Evolutionary conservation across 331 rosid species (phyloP).

Genomic region (Quercus lobata): DNA sequence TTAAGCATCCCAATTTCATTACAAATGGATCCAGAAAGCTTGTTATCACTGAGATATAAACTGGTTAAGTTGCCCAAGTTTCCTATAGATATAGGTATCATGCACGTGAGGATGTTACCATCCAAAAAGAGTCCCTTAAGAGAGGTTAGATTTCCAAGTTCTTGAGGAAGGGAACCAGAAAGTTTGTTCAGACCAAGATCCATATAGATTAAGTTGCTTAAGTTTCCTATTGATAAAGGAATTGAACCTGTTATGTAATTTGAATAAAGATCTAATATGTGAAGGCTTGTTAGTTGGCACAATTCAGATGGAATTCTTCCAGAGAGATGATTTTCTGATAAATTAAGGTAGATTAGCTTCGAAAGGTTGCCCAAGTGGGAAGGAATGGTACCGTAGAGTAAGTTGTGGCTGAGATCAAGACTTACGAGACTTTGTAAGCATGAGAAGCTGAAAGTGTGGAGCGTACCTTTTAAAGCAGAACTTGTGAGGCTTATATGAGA

Average conservation of each 20-base stretch:
- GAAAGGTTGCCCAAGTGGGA: neutral
- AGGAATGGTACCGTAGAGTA: neutral
- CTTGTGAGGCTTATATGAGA: neutral
- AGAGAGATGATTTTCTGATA: neutral
- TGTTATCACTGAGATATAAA: no score
- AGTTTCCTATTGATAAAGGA: no score
- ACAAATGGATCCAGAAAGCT: no score
- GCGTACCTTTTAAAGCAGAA: neutral
- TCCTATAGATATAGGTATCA: fast-evolving
- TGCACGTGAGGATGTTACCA: no score
- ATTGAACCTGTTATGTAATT: no score
- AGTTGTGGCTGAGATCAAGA: neutral
- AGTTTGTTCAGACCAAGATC: no score
- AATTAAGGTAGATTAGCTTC: neutral
- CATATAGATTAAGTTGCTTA: no score
- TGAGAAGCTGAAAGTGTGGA: neutral
- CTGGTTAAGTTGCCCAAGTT: no score
- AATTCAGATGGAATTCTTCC: neutral
- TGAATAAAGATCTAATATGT: no score
- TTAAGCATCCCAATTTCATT: no score
- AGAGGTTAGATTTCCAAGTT: no score
- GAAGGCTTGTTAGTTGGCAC: neutral
- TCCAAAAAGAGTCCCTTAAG: fast-evolving
- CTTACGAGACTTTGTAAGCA: neutral
- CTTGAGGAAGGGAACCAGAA: no score